Conservation (phyloP, 495 filamentous ascomycete species). For the Penicillium cataractarum region DNA sequence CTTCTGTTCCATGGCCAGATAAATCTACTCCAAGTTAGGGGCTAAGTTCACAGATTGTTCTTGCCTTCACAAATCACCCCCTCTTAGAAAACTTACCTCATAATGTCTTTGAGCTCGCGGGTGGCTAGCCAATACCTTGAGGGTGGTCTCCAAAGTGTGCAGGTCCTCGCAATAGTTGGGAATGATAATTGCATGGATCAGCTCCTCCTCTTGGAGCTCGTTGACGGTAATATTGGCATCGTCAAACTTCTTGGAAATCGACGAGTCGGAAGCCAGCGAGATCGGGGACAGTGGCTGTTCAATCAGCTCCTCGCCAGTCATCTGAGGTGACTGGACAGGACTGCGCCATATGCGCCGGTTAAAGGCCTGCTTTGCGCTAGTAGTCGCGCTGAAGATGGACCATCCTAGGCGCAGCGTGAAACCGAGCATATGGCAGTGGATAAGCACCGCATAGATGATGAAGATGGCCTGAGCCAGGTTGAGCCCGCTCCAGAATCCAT, state of each 20-base stretch:
- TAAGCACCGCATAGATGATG: constrained; percentile 33
- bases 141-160: constrained; percentile 63
- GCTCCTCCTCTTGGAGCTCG: constrained; percentile 26
- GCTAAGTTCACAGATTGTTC: neutral
- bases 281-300: constrained; percentile 18
- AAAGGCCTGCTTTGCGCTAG: constrained; percentile 27
- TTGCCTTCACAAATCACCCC: neutral
- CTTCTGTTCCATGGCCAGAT: constrained; percentile 72
- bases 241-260: constrained; percentile 14
- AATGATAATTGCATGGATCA: constrained; percentile 67
- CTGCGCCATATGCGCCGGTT: constrained; percentile 26
- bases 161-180: constrained; percentile 73
- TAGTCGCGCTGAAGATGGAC: constrained; percentile 29
- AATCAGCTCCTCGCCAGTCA: constrained; percentile 8
- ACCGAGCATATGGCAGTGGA: constrained; percentile 35
- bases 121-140: constrained; percentile 67
- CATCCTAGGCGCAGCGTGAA: constrained; percentile 39
- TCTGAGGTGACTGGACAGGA: constrained; percentile 1
- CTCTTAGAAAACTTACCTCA: constrained; percentile 53
- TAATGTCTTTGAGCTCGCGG: constrained; percentile 63
- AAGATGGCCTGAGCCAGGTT: constrained; percentile 36
- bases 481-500: constrained; percentile 23
- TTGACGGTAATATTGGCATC: constrained; percentile 1
- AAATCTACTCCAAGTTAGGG: constrained; percentile 50
- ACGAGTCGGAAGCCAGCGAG: constrained; percentile 15